phyloP scores from a whole-genome alignment of 1,139 yeast species.

The Taphrina wiesneri region DNA sequence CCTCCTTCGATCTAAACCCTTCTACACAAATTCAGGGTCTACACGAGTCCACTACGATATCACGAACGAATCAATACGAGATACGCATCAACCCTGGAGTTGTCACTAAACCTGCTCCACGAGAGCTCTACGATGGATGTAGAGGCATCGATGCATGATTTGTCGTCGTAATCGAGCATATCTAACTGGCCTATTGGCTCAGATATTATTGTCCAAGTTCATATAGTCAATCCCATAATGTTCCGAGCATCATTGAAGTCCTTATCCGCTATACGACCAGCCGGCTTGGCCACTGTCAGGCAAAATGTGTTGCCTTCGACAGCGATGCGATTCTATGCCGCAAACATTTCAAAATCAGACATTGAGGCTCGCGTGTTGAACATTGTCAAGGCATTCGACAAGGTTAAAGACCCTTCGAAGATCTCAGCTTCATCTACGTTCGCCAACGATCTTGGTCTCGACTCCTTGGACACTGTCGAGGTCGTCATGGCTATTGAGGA shows the following conservation, averaged over 20 bases:
- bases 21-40: background rate
- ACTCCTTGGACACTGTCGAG: constrained; percentile 84
- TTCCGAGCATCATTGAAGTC: constrained; percentile 14
- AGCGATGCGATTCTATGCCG: constrained; percentile 27
- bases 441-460: constrained; percentile 76
- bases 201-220: background rate
- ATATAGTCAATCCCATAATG: background rate
- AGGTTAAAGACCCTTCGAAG: constrained; percentile 43
- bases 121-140: background rate
- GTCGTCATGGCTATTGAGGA: constrained; percentile 90
- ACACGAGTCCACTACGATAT: background rate
- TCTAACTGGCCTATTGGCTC: background rate
- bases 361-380: constrained; percentile 76
- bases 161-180: constrained; percentile 4
- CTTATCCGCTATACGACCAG: constrained; percentile 7
- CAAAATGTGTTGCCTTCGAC: background rate
- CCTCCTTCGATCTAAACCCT: too few species aligned
- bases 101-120: background rate
- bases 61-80: background rate
- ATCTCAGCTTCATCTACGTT: constrained; percentile 62
- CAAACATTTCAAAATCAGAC: constrained; percentile 43
- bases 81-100: background rate
- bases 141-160: background rate
- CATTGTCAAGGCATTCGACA: constrained; percentile 77
- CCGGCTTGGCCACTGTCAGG: background rate